Conservation (phyloP, 768 basidiomycete species). For the Pisolithus orientalis region DNA sequence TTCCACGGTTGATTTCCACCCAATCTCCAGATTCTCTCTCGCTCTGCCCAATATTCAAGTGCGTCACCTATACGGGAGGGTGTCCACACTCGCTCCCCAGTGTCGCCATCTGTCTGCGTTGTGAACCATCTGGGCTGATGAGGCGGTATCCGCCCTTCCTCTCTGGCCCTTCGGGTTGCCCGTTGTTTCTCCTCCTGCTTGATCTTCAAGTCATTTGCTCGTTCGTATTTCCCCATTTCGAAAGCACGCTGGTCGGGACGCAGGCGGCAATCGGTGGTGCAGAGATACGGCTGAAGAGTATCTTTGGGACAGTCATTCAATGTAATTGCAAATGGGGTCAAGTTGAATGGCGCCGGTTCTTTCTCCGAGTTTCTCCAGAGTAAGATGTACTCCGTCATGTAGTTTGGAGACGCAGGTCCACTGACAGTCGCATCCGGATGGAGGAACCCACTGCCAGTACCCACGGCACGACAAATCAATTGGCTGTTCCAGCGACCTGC, state of each 20-base stretch:
- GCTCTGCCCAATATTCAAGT: slow-evolving; percentile 81
- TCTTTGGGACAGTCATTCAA: slow-evolving; percentile 81
- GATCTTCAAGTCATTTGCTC: slow-evolving; percentile 74
- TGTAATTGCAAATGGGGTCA: slow-evolving; percentile 91
- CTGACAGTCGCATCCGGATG: slow-evolving; percentile 66
- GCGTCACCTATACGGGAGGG: slow-evolving; percentile 48
- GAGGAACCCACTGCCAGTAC: slow-evolving; percentile 51
- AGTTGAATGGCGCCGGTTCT: slow-evolving; percentile 79
- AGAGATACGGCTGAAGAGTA: slow-evolving; percentile 62
- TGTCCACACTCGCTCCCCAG: slow-evolving; percentile 83
- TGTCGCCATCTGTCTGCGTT: slow-evolving; percentile 79
- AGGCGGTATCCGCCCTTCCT: slow-evolving; percentile 62
- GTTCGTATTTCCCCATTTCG: slow-evolving; percentile 80
- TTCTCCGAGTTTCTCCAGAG: slow-evolving; percentile 94
- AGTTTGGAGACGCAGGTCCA: slow-evolving; percentile 36
- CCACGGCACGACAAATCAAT: slow-evolving; percentile 75
- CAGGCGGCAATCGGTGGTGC: slow-evolving; percentile 88
- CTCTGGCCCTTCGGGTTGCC: slow-evolving; percentile 62
- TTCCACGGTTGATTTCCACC: slow-evolving; percentile 42
- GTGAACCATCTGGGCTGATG: slow-evolving; percentile 87
- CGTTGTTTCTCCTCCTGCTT: slow-evolving; percentile 80
- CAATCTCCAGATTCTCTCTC: slow-evolving; percentile 54
- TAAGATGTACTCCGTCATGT: slow-evolving; percentile 67
- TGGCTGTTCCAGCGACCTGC: slow-evolving; percentile 96
- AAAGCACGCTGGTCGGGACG: slow-evolving; percentile 94